These are phyloP conservation scores for Russula lepida DNA, from an alignment of 768 basidiomycete genomes.

Conservation along the genomic window DNA sequence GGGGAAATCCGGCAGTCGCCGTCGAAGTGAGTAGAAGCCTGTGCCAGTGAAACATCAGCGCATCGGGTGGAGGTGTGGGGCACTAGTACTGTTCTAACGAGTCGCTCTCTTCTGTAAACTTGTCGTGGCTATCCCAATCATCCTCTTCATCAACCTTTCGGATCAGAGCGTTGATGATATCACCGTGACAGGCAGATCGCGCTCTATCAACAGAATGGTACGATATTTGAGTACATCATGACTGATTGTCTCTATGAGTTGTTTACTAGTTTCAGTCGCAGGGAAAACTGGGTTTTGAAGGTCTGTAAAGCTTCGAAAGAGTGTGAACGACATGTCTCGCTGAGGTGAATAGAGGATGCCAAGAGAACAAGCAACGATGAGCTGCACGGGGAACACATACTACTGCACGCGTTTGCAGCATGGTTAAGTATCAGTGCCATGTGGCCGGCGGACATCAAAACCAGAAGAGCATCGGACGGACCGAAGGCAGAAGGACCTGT, in stretches of 20 bases:
- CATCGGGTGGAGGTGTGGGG: background rate
- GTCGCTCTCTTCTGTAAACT: conserved; percentile 13
- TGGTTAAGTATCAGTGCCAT: conserved; percentile 9
- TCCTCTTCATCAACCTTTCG: conserved; percentile 13
- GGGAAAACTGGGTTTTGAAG: conserved; percentile 14
- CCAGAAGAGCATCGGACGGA: background rate
- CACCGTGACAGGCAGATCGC: conserved; percentile 8
- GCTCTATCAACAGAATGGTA: conserved; percentile 15
- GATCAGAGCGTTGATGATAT: conserved; percentile 13
- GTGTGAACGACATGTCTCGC: conserved; percentile 14
- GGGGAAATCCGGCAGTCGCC: background rate
- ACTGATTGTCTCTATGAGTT: conserved; percentile 13
- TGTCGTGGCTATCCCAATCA: conserved; percentile 18
- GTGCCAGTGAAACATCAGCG: conserved; percentile 1
- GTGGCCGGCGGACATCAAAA: conserved; percentile 14
- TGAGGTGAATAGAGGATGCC: background rate
- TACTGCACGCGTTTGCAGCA: conserved; percentile 5
- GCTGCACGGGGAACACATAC: background rate
- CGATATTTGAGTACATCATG: conserved; percentile 17
- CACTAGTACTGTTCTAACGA: conserved; percentile 14
- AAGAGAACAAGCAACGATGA: background rate
- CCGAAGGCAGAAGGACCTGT: background rate
- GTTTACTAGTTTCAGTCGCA: conserved; percentile 14
- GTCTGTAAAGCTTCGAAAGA: conserved; percentile 11
- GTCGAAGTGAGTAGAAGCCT: conserved; percentile 10